A percentile compares a stretch with the other conserved stretches of the same genome.
phyloP scores from a whole-genome alignment of 2,329 filamentous ascomycete species.

The Paracorniculantispora psalliotae region DNA sequence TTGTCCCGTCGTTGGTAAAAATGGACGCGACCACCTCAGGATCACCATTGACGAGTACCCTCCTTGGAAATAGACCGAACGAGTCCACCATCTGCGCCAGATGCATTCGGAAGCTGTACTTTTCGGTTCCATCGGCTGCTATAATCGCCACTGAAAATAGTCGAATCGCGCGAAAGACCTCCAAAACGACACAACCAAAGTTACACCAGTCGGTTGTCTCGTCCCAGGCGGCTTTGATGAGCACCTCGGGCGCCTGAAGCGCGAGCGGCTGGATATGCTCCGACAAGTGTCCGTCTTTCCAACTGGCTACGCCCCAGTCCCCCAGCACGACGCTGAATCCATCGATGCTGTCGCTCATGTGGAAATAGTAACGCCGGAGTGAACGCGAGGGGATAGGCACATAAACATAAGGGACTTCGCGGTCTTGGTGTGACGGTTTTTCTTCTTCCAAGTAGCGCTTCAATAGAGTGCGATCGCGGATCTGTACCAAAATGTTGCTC shows the following conservation, averaged over 20 bases:
- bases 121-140: not conserved
- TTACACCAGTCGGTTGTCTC: slow-evolving; percentile 20
- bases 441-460: slow-evolving; percentile 15
- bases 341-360: not conserved
- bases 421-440: not conserved
- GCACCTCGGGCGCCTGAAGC: slow-evolving; percentile 22
- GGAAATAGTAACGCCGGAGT: slow-evolving; percentile 17
- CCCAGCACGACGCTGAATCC: slow-evolving; percentile 17
- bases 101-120: slow-evolving; percentile 10
- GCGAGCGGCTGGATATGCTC: slow-evolving; percentile 21
- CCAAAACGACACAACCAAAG: slow-evolving; percentile 18
- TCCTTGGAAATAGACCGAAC: slow-evolving; percentile 17
- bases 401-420: slow-evolving; percentile 13
- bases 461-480: slow-evolving; percentile 15
- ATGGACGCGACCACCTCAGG: slow-evolving; percentile 3
- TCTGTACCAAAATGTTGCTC: slow-evolving; percentile 21
- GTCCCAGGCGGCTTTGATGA: slow-evolving; percentile 21
- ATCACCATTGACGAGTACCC: slow-evolving; percentile 14
- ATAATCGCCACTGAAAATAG: slow-evolving; percentile 15
- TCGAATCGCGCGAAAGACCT: slow-evolving; percentile 16
- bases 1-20: slow-evolving; percentile 15
- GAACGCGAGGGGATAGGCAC: slow-evolving; percentile 10
- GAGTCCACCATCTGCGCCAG: slow-evolving; percentile 18
- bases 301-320: slow-evolving; percentile 21
- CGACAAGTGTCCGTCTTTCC: slow-evolving; percentile 18